Conservation (phyloP, 2,329 filamentous ascomycete genomes). For the Colletotrichum spinosum region DNA sequence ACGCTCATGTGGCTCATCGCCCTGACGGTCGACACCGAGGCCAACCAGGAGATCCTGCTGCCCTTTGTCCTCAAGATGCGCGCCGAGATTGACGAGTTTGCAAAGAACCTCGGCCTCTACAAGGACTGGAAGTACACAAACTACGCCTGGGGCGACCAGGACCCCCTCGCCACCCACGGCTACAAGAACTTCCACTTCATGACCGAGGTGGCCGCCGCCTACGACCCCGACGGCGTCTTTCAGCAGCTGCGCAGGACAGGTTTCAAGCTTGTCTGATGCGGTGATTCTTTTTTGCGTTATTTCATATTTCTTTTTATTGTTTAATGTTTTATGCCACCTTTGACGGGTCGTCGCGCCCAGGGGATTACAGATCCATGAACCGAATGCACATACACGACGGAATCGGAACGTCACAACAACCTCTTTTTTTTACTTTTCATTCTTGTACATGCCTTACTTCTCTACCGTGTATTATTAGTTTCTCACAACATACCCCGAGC, state of each 20-base stretch:
- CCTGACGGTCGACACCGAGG: constrained; percentile 51
- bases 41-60: constrained; percentile 47
- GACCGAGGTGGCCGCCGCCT: constrained; percentile 44
- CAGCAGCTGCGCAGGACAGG: constrained; percentile 47
- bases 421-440: too few species aligned
- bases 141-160: constrained; percentile 54
- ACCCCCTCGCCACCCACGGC: constrained; percentile 52
- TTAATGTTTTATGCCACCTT: too few species aligned
- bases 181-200: constrained; percentile 47
- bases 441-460: too few species aligned
- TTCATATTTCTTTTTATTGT: too few species aligned
- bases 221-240: constrained; percentile 49
- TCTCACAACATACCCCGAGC: too few species aligned
- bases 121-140: constrained; percentile 56
- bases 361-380: too few species aligned
- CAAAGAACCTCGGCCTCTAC: constrained; percentile 44
- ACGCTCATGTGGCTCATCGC: constrained; percentile 51
- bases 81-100: constrained; percentile 41
- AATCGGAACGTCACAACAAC: too few species aligned
- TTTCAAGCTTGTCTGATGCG: constrained; percentile 36
- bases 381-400: too few species aligned
- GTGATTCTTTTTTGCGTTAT: too few species aligned
- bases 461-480: too few species aligned
- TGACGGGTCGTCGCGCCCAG: too few species aligned
- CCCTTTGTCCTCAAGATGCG: constrained; percentile 43